Evolutionary conservation across 352 stramenopile genomes (phyloP), one percentile per base, ranked within the genome.

Genomic region (Elongisporangium prolatum): DNA sequence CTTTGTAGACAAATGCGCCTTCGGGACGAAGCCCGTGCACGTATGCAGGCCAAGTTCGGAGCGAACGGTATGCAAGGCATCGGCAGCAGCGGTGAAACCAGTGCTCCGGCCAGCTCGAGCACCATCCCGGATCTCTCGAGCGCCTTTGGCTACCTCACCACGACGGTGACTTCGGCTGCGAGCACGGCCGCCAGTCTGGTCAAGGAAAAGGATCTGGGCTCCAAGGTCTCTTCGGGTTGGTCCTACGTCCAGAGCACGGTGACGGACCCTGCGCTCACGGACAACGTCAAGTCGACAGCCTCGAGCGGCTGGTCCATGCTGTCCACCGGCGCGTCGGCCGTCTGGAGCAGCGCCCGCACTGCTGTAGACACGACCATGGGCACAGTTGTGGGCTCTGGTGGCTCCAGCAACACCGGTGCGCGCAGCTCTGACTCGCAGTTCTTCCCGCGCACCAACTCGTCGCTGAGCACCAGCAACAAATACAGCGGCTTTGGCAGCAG

Each of bases 1-100:
- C 3, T 44, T 11, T 16, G 1, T 37, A 69, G 78, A 8, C 84
- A 93, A 70, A 69, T 88, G 68, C 83, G 77, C 17, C 68, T 93
- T 21, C 72, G 76, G 0, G 84, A 93, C 56, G 81, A 93, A 58
- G 84, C 84, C 11, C 80, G 80, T 54, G 80, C 84, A 22, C 77
- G 84, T 18, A 93, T 93, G 84, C 72, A 79, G 48, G 80, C 80
- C 52, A 93, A 93, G 65, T 93, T 93, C 48, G 84, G 84, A 21
- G 60, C 52, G n/a, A 71, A 71, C 17, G 84, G 84, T 20, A 82
- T 93, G 72, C 78, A 91, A 64, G 84, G 84, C 21, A 93, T 93
- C 54, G 84, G 84, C 54, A 91, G 80, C 55, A 59, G 79, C 48
- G 84, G 80, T 21, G 77, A 89, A 58, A 80, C 77, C 28, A 69